phyloP scores from a whole-genome alignment of 2,329 filamentous ascomycete genomes.

The Paecilomyces niveus region DNA sequence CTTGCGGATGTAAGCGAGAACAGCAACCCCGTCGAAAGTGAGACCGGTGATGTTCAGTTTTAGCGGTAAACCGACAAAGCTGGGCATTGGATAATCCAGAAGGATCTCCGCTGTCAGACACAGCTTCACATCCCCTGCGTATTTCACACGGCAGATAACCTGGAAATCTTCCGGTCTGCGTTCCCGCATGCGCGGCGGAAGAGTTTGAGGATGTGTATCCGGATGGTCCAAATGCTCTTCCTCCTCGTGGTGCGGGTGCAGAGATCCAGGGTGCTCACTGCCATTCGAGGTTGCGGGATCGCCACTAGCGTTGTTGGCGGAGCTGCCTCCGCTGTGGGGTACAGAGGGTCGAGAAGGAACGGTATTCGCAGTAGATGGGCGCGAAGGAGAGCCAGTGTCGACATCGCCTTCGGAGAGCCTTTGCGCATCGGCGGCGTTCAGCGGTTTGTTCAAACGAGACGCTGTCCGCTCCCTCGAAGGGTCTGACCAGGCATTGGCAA shows the following conservation, averaged over 20 bases:
- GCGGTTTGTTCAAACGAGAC: background rate
- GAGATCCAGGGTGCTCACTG: conserved; percentile 11
- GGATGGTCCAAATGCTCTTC: conserved; percentile 12
- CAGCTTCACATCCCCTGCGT: conserved; percentile 78
- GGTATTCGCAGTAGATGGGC: conserved; percentile 38
- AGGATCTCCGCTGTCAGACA: conserved; percentile 91
- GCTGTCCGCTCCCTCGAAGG: conserved; percentile 7
- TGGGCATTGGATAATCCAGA: conserved; percentile 96
- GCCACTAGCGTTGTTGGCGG: conserved; percentile 20
- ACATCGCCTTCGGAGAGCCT: conserved; percentile 25
- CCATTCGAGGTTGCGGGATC: conserved; percentile 13
- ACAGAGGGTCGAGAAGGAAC: conserved; percentile 21
- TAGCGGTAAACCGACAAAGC: conserved; percentile 91
- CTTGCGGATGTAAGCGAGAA: conserved; percentile 83
- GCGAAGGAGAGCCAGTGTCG: conserved; percentile 30
- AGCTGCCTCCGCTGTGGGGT: conserved; percentile 13
- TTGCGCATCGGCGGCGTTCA: conserved; percentile 4
- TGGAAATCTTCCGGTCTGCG: conserved; percentile 80
- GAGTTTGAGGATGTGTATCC: conserved; percentile 16
- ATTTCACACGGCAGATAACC: conserved; percentile 83
- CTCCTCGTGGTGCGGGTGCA: conserved; percentile 6
- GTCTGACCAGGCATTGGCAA: conserved; percentile 31
- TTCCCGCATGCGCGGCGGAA: conserved; percentile 57
- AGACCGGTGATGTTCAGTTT: conserved; percentile 92
- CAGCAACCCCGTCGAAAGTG: conserved; percentile 89